Base-by-base conservation (phyloP, 2,329 filamentous ascomycete species). In the Clarireedia homoeocarpa region DNA sequence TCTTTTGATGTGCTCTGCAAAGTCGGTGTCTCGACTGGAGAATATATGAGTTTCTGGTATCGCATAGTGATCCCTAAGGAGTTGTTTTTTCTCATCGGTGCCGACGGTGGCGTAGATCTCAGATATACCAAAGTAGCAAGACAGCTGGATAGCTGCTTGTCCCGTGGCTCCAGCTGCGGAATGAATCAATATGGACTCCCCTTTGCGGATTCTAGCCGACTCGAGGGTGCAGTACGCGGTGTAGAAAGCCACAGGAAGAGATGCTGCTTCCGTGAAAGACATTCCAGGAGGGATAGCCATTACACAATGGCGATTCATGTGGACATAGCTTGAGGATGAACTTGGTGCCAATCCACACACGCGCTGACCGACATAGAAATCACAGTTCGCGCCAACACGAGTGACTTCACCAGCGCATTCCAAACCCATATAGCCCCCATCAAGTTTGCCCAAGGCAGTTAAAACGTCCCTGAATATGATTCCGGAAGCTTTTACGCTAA, bases 391-490 rank as follows among this genome's bases (percentile, higher is more conserved):
- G 12, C 71, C 71, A 27, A 69, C 57, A 9, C 58, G 61, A 7
- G 62, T 62, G 9, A 73, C 59, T 30, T 71, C 49, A 38, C 71
- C 71, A 59, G 64, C 67, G 54, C 63, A 71, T 52, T 73, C 71
- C 4, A 64, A 55, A 14, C 71, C 70, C 26, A 72, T 61, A 17
- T 65, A 59, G 0, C 58, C 47, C 12, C 63, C 62, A 10, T 63
- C 59, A 7, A 68, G 30, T 44, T 72, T 69, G 2, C 71, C 72
- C 60, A 68, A 68, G 2, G 65, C 63, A 2, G 66, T 59, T 5
- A 63, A 53, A 10, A 72, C 58, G 56, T 73, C 71, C 58, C 62
- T 46, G 59, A 56, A 48, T 39, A 63, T 65, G 52, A 67, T 58
- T 9, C 63, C 63, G 45, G 62, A 58, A 5, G 63, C 63, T 54